Evolutionary conservation across 1,284 basidiomycete genomes (phyloP).

Genomic region (Agroathelia rolfsii): DNA sequence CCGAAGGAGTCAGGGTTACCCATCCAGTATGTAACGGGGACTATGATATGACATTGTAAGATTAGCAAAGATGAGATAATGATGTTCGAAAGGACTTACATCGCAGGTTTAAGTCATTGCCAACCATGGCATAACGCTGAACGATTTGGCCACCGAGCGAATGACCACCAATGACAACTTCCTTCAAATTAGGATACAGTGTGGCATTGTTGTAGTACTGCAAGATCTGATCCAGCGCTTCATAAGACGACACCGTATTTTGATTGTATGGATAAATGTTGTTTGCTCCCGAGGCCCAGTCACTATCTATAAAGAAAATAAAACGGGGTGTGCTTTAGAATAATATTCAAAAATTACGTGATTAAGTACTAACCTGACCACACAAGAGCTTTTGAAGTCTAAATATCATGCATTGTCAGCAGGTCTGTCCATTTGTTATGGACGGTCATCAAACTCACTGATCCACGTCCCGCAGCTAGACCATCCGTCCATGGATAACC

Average conservation of each 20-base stretch:
- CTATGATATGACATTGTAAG: not conserved
- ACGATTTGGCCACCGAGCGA: conserved; percentile 6
- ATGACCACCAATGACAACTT: conserved; percentile 6
- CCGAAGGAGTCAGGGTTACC: conserved; percentile 5
- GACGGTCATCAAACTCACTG: too few relatives aligned
- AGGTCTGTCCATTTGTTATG: too few relatives aligned
- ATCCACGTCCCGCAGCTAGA: too few relatives aligned
- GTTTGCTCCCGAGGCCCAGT: conserved; percentile 2
- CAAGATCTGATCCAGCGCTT: conserved; percentile 8
- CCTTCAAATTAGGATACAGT: conserved; percentile 5
- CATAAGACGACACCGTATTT: conserved; percentile 6
- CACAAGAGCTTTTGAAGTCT: too few relatives aligned
- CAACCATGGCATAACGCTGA: conserved; percentile 7
- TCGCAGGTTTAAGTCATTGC: conserved; percentile 1
- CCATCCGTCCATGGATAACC: too few relatives aligned
- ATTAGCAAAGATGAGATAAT: not conserved
- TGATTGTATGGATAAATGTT: conserved; percentile 2
- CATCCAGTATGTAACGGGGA: conserved; percentile 3
- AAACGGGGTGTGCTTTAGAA: too few relatives aligned
- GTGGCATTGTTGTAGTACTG: conserved; percentile 6
- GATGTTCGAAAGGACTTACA: not conserved
- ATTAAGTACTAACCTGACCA: too few relatives aligned
- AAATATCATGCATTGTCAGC: too few relatives aligned
- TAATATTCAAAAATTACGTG: too few relatives aligned
- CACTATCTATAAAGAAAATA: not conserved